Base-by-base conservation (phyloP, 257 asterid species). In the Perilla frutescens region DNA sequence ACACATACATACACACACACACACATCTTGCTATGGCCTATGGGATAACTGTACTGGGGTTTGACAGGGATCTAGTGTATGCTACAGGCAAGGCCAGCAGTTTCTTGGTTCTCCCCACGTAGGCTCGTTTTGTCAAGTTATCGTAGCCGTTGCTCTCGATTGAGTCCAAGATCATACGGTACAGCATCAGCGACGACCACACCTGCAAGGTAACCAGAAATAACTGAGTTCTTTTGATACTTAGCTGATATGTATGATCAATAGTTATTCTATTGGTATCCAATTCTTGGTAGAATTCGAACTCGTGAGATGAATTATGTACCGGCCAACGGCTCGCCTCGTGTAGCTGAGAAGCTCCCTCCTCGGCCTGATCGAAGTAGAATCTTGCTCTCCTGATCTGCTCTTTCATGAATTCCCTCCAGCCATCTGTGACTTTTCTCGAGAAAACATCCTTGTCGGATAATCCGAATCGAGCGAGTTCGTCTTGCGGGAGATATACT, bases 241-340 rank as follows among this genome's bases (percentile, higher is more conserved):
- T 34, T 20, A 4, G 3, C 37, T 34, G 37, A 34, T 34, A 34
- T 20, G 26, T 20, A 20, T 20, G 26, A 20, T 20, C 26, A 20
- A 20, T 20, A 20, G 26, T 20, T 20, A 20, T 20, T 20, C 26
- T 20, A 20, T 20, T 20, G 26, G 26, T 20, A 20, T 20, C 26
- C 26, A 40, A 40, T 54, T 54, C 8, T 29, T 4, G 15, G 11
- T 31, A 9, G 39, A 36, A 29, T 6, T 56, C 6, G 53, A 57
- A 43, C 14, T 13, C 4, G 4, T 31, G 47, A 43, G n/a, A 45
- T 7, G 48, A 12, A 48, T 81, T 81, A 20, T 20, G 26, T 20
- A 91, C 97, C 89, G 96, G 95, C 97, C 96, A 91, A 50, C 97
- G 96, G 67, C 97, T 91, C 50, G 87, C 88, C 80, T 86, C 77